Evolutionary conservation across 1,284 basidiomycete species (phyloP).

Genomic region (Pholiota adiposa): DNA sequence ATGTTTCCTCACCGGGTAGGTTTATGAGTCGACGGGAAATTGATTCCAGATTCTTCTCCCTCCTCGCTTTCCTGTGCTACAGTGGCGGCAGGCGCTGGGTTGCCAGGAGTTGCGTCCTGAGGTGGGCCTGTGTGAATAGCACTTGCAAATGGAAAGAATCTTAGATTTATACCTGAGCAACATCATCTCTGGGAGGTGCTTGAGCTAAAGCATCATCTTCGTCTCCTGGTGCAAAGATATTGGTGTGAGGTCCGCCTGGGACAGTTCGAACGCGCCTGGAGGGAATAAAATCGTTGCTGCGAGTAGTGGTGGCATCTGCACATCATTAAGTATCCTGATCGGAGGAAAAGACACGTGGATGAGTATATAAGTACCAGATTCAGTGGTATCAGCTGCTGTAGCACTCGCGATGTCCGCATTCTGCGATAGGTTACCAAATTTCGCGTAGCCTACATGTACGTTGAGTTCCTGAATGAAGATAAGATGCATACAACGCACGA

Average conservation of each 20-base stretch:
- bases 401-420: constrained; percentile 8
- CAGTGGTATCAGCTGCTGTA: constrained; percentile 6
- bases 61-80: constrained; percentile 16
- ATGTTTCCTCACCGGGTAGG: constrained; percentile 47
- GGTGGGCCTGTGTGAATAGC: neutral
- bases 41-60: constrained; percentile 32
- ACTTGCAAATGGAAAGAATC: neutral
- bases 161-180: constrained; percentile 4
- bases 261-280: constrained; percentile 54
- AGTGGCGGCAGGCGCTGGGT: neutral
- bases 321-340: neutral
- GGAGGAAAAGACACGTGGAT: neutral
- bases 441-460: constrained; percentile 49
- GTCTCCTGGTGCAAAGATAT: constrained; percentile 47
- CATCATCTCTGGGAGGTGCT: constrained; percentile 40
- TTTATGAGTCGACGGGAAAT: constrained; percentile 36
- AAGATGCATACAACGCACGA: constrained; percentile 47
- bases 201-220: constrained; percentile 50
- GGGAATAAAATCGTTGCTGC: constrained; percentile 44
- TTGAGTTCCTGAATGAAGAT: too few species aligned
- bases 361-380: constrained; percentile 9
- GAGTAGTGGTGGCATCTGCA: constrained; percentile 13
- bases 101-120: neutral
- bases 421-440: constrained; percentile 54
- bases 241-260: constrained; percentile 51